These are phyloP conservation scores for Metarhizium album DNA, from an alignment of 2,329 filamentous ascomycete species.

Conservation along the genomic window DNA sequence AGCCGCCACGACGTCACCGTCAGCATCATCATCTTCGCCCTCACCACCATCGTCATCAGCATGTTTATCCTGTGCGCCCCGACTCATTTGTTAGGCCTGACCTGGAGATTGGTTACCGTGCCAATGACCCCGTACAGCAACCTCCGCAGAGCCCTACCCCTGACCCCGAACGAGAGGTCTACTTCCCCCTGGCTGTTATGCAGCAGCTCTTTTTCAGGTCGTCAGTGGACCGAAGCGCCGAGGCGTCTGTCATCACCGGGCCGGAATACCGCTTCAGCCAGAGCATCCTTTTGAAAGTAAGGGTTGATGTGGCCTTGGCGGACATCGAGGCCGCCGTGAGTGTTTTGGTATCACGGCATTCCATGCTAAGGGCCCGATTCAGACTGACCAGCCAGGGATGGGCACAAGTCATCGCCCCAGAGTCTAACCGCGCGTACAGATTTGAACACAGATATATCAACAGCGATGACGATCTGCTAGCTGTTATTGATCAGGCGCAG, in stretches of 20 bases:
- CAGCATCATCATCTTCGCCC: background rate
- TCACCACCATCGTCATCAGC: background rate
- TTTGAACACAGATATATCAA: constrained; percentile 31
- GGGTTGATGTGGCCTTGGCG: constrained; percentile 26
- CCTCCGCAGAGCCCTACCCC: background rate
- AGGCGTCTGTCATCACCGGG: constrained; percentile 17
- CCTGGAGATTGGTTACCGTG: background rate
- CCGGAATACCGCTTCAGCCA: constrained; percentile 39
- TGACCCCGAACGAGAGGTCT: constrained; percentile 19
- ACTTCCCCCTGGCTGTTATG: constrained; percentile 41
- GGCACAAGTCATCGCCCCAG: constrained; percentile 33
- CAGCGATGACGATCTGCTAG: constrained; percentile 30
- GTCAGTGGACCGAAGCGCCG: constrained; percentile 26
- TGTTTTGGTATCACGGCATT: constrained; percentile 37
- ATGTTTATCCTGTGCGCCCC: background rate
- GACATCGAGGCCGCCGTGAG: constrained; percentile 38
- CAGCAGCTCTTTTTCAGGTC: constrained; percentile 43
- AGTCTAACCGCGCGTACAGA: constrained; percentile 30
- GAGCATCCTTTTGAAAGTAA: constrained; percentile 36
- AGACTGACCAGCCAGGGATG: constrained; percentile 27
- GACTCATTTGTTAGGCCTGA: constrained; percentile 5
- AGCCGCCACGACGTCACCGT: background rate
- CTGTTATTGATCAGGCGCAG: constrained; percentile 30
- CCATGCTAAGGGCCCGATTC: constrained; percentile 41
- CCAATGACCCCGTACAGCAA: background rate